Percentiles rank a stretch among this genome's conserved stretches.
phyloP scores from a whole-genome alignment of 441 rosid genomes.

The Euphorbia schlechtendalii region DNA sequence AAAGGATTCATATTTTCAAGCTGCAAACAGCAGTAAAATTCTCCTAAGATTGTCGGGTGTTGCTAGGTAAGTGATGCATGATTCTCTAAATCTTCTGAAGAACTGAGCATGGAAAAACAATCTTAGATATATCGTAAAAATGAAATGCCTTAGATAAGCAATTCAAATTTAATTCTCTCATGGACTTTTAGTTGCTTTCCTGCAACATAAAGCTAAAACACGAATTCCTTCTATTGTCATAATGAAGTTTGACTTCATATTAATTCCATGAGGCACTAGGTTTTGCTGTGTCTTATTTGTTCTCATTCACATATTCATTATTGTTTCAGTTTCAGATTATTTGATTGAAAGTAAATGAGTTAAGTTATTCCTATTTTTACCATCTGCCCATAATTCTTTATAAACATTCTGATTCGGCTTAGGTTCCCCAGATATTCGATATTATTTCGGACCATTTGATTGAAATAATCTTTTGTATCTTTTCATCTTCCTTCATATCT shows the following conservation, averaged over 20 bases:
- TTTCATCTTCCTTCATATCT: too few relatives aligned
- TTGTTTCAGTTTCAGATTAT: background rate
- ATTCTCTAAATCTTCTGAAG: background rate
- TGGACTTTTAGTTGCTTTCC: too few relatives aligned
- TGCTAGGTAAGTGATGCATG: background rate
- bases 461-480: background rate
- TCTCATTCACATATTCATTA: background rate
- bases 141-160: background rate
- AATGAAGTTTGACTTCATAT: background rate
- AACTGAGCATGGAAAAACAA: background rate
- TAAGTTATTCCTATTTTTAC: background rate
- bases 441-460: too few relatives aligned
- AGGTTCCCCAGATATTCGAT: too few relatives aligned
- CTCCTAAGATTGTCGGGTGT: background rate
- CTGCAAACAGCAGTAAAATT: background rate
- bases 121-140: background rate
- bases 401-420: too few relatives aligned
- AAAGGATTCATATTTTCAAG: background rate
- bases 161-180: background rate
- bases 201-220: background rate
- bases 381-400: background rate
- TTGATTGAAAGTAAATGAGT: background rate
- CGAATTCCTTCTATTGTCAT: background rate
- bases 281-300: constrained; percentile 5
- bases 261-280: background rate